Evolutionary conservation across 208 protist genomes (phyloP), one percentile per base, ranked within the genome.

Genomic region (Leishmania mexicana): DNA sequence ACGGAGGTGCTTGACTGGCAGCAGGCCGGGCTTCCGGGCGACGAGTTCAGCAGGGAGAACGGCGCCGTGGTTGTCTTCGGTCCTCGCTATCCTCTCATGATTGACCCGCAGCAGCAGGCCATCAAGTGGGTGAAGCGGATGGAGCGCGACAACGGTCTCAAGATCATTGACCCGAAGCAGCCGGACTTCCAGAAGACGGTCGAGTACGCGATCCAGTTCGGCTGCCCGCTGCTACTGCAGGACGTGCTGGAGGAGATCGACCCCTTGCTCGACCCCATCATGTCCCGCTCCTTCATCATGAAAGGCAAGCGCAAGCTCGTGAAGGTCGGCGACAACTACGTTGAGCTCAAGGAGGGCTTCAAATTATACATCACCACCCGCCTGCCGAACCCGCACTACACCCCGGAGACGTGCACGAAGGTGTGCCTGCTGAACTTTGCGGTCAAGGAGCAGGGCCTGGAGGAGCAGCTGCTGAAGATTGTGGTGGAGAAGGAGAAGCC

Each of bases 121-220:
- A 99, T 99, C 86, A 99, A 99, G 91, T 99, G 99, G 99, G 96
- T 99, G 60, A 99, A 99, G 85, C 96, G 96, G 19, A 98, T 98
- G 92, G 97, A 99, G 90, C 92, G 96, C 47, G 92, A 98, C 78
- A 95, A 93, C 80, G 92, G 97, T 10, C 91, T 99, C 19, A 96
- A 98, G 86, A 89, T 99, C 47, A 94, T 99, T 75, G 95, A 99
- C 83, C 90, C 94, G 38, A 99, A 99, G 88, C 94, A 99, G 84
- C 47, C 92, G 8, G 97, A 99, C 87, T 98, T 98, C 81, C 90
- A 99, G 72, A 96, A 96, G 81, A 97, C 93, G 42, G 93, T 99
- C 35, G 99, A 99, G 93, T 96, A 97, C 84, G 98, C 98, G 49
- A 96, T 99, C 62, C 94, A 99, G 92, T 99, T 98, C 81, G 99